These are phyloP conservation scores for Globisporangium mamillatum DNA, from an alignment of 352 stramenopile species.

Conservation along the genomic window DNA sequence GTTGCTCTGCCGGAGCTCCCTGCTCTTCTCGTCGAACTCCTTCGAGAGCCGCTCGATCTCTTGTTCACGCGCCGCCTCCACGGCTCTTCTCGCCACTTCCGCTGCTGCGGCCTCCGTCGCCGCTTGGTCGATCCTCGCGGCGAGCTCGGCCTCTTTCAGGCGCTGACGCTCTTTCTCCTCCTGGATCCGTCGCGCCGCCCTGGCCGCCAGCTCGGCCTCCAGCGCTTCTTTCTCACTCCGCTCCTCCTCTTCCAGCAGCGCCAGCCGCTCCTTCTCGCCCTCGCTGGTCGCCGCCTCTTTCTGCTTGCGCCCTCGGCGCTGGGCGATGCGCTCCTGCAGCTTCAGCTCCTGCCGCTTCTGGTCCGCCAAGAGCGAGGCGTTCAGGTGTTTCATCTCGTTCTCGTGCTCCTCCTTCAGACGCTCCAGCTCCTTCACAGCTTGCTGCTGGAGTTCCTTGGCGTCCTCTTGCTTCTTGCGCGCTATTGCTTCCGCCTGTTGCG, in stretches of 20 bases:
- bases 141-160: constrained; percentile 43
- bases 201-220: constrained; percentile 29
- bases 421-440: constrained; percentile 49
- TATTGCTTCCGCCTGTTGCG: constrained; percentile 13
- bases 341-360: constrained; percentile 64
- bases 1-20: constrained; percentile 53
- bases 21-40: constrained; percentile 65
- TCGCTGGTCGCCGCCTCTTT: constrained; percentile 22
- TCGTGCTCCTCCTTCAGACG: constrained; percentile 60
- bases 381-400: constrained; percentile 42
- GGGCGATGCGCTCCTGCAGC: constrained; percentile 58
- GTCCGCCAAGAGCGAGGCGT: constrained; percentile 45
- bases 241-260: constrained; percentile 34
- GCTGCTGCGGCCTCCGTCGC: constrained; percentile 37
- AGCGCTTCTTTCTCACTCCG: constrained; percentile 27
- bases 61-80: constrained; percentile 40
- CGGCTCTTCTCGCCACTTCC: constrained; percentile 34
- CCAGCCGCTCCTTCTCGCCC: constrained; percentile 25
- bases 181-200: constrained; percentile 36
- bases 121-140: constrained; percentile 34
- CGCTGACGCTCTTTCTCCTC: constrained; percentile 54
- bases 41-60: constrained; percentile 61
- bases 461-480: constrained; percentile 37
- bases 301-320: constrained; percentile 46
- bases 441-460: constrained; percentile 34